Percentiles rank a stretch among this genome's conserved stretches.
Conservation (phyloP, 805 yeast species). For the Wickerhamiella siamensis region DNA sequence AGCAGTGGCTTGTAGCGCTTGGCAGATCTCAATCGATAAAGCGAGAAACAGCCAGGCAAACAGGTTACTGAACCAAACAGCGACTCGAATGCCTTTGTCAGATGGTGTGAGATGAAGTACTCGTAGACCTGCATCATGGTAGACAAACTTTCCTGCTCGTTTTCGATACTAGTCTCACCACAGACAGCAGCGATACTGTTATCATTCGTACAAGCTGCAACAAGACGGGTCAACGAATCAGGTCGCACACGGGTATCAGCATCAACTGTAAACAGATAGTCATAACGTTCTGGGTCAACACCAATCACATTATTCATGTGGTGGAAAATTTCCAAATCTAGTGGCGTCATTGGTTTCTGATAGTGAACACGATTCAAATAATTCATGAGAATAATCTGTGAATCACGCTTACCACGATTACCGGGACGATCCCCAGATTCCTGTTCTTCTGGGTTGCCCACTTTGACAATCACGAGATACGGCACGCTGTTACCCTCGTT, state of each 20-base stretch:
- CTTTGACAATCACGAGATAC: constrained; percentile 37
- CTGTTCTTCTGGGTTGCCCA: constrained; percentile 42
- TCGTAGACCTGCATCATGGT: constrained; percentile 52
- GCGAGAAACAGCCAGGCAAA: constrained; percentile 52
- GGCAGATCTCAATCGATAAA: constrained; percentile 35
- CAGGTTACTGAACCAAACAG: constrained; percentile 51
- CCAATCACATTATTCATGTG: constrained; percentile 45
- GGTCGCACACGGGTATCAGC: constrained; percentile 46
- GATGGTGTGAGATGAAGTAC: constrained; percentile 49
- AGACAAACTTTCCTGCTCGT: constrained; percentile 40
- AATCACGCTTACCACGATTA: constrained; percentile 52
- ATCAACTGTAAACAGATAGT: constrained; percentile 42
- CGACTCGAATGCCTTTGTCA: constrained; percentile 48
- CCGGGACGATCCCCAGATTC: constrained; percentile 30
- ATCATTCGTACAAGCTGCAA: constrained; percentile 45
- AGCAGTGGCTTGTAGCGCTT: constrained; percentile 42
- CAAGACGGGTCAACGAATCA: constrained; percentile 41
- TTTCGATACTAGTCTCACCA: constrained; percentile 47
- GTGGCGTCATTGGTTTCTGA: constrained; percentile 44
- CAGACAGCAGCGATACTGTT: constrained; percentile 46
- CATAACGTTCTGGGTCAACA: constrained; percentile 45
- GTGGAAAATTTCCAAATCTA: constrained; percentile 40
- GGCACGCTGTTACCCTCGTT: constrained; percentile 42
- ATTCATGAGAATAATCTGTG: constrained; percentile 44
- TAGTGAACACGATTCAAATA: constrained; percentile 45